These are phyloP conservation scores for Dothistroma septosporum DNA, from an alignment of 2,329 filamentous ascomycete species.

Conservation along the genomic window DNA sequence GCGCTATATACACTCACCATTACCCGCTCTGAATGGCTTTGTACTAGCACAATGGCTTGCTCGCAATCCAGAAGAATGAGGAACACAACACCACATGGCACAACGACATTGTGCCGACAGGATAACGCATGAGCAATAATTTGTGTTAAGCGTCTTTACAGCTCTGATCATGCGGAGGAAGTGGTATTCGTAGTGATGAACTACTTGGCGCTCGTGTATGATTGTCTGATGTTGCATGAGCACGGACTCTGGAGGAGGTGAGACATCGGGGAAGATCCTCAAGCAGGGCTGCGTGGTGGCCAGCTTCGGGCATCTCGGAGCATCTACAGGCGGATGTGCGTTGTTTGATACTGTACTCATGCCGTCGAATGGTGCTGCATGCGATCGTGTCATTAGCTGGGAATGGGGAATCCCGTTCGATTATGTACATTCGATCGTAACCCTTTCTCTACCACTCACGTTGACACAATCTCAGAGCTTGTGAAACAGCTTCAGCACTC, in stretches of 20 bases:
- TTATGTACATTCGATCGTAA: background rate
- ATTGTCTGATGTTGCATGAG: background rate
- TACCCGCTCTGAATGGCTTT: background rate
- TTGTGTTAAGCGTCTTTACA: background rate
- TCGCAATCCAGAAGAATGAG: background rate
- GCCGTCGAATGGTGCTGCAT: background rate
- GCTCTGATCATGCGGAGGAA: background rate
- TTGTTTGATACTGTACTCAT: background rate
- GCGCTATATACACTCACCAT: background rate
- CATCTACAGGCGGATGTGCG: background rate
- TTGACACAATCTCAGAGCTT: constrained; percentile 7
- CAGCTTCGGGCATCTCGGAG: background rate
- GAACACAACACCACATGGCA: background rate
- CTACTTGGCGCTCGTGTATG: background rate
- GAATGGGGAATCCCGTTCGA: background rate
- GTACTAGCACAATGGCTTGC: background rate
- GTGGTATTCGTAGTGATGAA: background rate
- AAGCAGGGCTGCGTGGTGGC: background rate
- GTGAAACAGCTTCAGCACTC: constrained; percentile 22
- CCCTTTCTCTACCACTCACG: background rate
- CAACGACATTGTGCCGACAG: background rate
- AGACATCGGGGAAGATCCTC: background rate
- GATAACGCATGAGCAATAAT: background rate
- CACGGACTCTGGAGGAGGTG: background rate
- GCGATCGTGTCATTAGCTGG: no score